Conservation (phyloP, 1,284 basidiomycete genomes). For the Kwoniella shivajii region DNA sequence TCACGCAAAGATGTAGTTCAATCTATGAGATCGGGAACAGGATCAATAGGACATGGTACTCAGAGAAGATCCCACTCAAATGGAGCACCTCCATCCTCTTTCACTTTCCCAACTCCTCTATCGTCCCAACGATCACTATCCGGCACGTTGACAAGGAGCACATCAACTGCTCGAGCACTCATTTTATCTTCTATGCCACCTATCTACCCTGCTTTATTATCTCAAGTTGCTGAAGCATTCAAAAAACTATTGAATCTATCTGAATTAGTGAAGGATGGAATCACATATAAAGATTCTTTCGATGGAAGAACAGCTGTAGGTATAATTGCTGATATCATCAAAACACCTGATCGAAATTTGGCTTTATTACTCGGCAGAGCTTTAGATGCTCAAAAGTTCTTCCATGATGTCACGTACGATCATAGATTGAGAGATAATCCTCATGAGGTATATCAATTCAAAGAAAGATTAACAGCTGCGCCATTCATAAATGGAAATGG, state of each 20-base stretch:
- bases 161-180: constrained; percentile 36
- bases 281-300: constrained; percentile 94
- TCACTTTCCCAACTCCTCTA: constrained; percentile 36
- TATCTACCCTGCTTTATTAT: constrained; percentile 92
- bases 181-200: constrained; percentile 63
- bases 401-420: constrained; percentile 99
- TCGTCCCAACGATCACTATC: constrained; percentile 41
- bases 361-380: constrained; percentile 91
- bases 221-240: constrained; percentile 92
- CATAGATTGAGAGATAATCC: constrained; percentile 89
- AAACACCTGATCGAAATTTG: constrained; percentile 94
- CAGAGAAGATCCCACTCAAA: constrained; percentile 16
- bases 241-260: constrained; percentile 72
- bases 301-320: constrained; percentile 96
- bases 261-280: constrained; percentile 88
- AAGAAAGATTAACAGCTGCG: constrained; percentile 51
- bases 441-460: constrained; percentile 91
- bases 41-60: constrained; percentile 33
- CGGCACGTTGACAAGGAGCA: constrained; percentile 31
- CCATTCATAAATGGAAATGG: constrained; percentile 36
- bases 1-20: constrained; percentile 39
- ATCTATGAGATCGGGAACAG: constrained; percentile 43
- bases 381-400: constrained; percentile 97
- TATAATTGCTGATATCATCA: constrained; percentile 95
- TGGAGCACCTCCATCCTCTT: constrained; percentile 24